Evolutionary conservation across 1,284 basidiomycete genomes (phyloP), one percentile per base, ranked within the genome.

Genomic region (Ganoderma boninense): DNA sequence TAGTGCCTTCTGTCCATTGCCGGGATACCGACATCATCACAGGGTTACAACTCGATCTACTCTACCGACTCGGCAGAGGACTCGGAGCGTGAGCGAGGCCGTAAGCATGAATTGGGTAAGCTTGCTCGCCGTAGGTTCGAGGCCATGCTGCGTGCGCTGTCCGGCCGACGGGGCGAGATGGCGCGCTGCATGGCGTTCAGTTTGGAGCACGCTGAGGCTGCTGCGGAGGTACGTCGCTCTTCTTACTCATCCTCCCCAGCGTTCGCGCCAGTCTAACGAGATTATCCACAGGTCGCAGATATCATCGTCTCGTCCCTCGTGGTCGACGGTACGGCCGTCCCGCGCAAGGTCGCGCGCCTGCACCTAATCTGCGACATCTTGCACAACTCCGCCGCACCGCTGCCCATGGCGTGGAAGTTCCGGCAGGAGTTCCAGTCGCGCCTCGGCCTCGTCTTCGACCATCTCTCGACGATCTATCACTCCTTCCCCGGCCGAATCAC

Each of bases 291-390:
- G 95, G 89, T 98, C 35, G 90, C 91, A 10, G 95, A 97, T 73
- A 90, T 97, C 70, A 93, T 98, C 73, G 90, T 95, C 62, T 85
- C 92, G 46, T 96, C 96, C 4, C 84, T 98, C 5, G 85, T 94
- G 38, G 90, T 97, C 16, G 94, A 96, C 69, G 85, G 89, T 20
- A 99, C 98, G 0, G 93, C 98, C 0, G 93, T 99, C 14, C 97
- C 98, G 46, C 91, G 97, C 73, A 99, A 99, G 80, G 89, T 99
- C 62, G 96, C 98, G 7, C 91, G 98, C 10, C 89, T 99, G 35
- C 93, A 98, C 82, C 89, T 98, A 61, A 95, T 99, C 66, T 98
- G 97, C 77, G 98, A 99, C 79, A 98, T 99, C 72, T 87, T 99
- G 38, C 97, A 99, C 84, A 99, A 99, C 80, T 96, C 95, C 2